Evolutionary conservation across 1,139 yeast genomes (phyloP), one percentile per base, ranked within the genome.

Genomic region (Candida pseudocylindracea): DNA sequence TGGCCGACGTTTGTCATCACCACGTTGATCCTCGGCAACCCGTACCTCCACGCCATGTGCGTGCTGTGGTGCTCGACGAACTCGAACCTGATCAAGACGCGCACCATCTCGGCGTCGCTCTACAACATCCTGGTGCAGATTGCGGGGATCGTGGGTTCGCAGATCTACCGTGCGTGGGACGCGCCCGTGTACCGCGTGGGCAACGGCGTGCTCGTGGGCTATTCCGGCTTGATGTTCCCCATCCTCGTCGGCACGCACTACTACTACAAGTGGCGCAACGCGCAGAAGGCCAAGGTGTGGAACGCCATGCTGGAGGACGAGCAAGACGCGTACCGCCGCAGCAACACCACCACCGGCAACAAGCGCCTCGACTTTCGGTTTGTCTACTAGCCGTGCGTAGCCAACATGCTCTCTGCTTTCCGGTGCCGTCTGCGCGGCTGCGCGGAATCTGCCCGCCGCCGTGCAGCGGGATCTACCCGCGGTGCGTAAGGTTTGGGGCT

Each of bases 1-100:
- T 67, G 76, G 74, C 65, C 63, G 2, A 61, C 72, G 2, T 72
- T 63, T 50, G 59, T 50, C 1, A 41, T 68, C 20, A 51, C 59
- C 30, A 60, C 72, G 1, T 40, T 69, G 29, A 42, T 61, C 1
- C 45, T 66, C 25, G 72, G 69, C 2, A 57, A 56, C 32, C 67
- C 67, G 1, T 68, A 67, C 36, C 54, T 58, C 26, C 66, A 68
- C 45, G 71, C 76, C 2, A 55, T 71, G 35, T 53, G 63, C 40
- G 72, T 70, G 31, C 53, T 70, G 5, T 68, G 78, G 72, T 60
- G 65, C 33, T 68, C 78, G 1, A 50, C 66, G 33, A 72, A 72
- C 41, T 59, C 79, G 10, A 67, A 68, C 39, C 57, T 72, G 26
- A 71, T 73, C 20, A 51, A 70, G 31, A 55, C 67, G 7, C 54